phyloP scores from a whole-genome alignment of 306 rosid genomes.

The Vicia sativa region DNA sequence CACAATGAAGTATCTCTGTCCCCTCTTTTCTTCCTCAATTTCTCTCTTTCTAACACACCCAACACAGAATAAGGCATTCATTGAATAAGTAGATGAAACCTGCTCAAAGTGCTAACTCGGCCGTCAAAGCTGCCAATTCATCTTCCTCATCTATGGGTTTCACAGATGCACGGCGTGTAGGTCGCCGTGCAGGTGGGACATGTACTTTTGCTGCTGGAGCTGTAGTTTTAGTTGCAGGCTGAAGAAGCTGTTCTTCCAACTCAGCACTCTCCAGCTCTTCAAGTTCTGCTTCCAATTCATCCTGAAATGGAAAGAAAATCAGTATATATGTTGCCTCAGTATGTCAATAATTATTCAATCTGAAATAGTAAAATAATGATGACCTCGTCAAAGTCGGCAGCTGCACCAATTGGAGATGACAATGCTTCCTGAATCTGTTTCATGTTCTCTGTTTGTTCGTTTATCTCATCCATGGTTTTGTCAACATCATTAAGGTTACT shows the following conservation, averaged over 20 bases:
- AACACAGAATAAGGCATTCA: not conserved
- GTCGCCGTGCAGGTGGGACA: slow-evolving; percentile 74
- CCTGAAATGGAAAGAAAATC: slow-evolving; percentile 55
- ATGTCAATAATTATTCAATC: not conserved
- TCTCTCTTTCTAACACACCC: slow-evolving; percentile 11
- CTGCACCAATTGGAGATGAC: slow-evolving; percentile 86
- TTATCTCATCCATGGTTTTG: slow-evolving; percentile 98
- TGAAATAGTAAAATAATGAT: not conserved
- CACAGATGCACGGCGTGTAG: slow-evolving; percentile 65
- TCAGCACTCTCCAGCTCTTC: slow-evolving; percentile 99
- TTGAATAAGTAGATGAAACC: slow-evolving; percentile 40
- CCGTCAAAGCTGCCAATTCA: slow-evolving; percentile 95
- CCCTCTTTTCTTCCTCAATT: no score
- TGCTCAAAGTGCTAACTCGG: slow-evolving; percentile 96
- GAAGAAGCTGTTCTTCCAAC: slow-evolving; percentile 97
- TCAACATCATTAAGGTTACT: slow-evolving; percentile 98
- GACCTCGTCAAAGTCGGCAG: slow-evolving; percentile 96
- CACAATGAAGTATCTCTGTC: no score
- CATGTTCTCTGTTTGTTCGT: slow-evolving; percentile 98
- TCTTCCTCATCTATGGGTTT: slow-evolving; percentile 87
- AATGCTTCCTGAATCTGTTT: slow-evolving; percentile 94
- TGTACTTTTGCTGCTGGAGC: slow-evolving; percentile 88
- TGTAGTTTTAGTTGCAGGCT: slow-evolving; percentile 91
- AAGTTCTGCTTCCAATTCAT: slow-evolving; percentile 96
- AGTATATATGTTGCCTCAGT: slow-evolving; percentile 31